Conservation (phyloP, 2,329 filamentous ascomycete species). For the Monilinia laxa region DNA sequence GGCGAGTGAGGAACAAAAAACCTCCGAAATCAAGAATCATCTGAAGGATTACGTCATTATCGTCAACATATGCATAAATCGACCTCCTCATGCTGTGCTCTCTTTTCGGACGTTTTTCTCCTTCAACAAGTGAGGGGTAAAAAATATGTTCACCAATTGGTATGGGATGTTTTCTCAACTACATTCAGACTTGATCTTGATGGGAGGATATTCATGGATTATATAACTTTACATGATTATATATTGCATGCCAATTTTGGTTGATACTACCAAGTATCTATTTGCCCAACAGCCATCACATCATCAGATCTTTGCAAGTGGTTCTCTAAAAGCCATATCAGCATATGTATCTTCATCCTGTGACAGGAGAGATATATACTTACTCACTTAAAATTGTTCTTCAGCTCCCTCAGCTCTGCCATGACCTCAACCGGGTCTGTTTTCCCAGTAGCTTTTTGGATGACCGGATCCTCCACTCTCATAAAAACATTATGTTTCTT, state of each 20-base stretch:
- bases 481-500: slow-evolving; percentile 99
- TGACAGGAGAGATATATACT: neutral
- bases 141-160: no score
- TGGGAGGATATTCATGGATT: no score
- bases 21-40: neutral
- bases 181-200: no score
- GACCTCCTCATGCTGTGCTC: neutral
- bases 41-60: neutral
- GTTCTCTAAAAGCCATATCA: neutral
- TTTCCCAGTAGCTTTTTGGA: slow-evolving; percentile 82
- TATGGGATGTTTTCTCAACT: no score
- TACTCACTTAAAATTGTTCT: slow-evolving; percentile 58
- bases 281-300: neutral
- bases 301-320: neutral
- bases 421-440: slow-evolving; percentile 82
- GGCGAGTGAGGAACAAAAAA: slow-evolving; percentile 1
- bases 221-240: neutral
- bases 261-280: neutral
- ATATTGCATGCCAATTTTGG: neutral
- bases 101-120: neutral
- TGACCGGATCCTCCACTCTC: slow-evolving; percentile 79
- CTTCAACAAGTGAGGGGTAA: neutral
- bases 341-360: neutral
- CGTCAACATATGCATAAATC: neutral
- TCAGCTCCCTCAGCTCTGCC: slow-evolving; percentile 82